These are phyloP conservation scores for Cucumis hystrix DNA, from an alignment of 306 rosid genomes.

Conservation along the genomic window DNA sequence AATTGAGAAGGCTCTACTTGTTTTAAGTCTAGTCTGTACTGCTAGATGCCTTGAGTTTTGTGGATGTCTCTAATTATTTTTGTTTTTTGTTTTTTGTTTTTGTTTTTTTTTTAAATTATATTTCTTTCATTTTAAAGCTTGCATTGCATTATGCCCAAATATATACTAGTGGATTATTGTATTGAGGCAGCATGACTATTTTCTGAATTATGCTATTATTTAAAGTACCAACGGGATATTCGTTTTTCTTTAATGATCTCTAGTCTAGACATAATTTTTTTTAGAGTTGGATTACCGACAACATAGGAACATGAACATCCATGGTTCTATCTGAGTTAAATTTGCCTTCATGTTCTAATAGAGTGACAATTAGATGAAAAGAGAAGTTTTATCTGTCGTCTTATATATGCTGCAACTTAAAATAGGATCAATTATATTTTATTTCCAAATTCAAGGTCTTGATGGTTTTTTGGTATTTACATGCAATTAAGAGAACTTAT, in stretches of 20 bases:
- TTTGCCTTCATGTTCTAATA: not conserved
- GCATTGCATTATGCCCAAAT: not conserved
- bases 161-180: not conserved
- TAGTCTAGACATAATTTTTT: not conserved
- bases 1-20: not conserved
- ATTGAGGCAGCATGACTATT: not conserved
- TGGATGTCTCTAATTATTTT: not conserved
- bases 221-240: not conserved
- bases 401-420: not conserved
- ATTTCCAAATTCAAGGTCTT: not conserved
- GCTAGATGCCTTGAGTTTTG: not conserved
- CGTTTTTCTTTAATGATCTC: not conserved
- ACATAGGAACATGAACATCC: not conserved
- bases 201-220: not conserved
- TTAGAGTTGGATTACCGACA: not conserved
- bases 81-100: too few relatives aligned
- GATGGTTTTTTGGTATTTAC: not conserved
- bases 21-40: not conserved
- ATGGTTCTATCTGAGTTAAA: slow-evolving; percentile 1
- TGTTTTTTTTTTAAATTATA: not conserved
- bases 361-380: not conserved
- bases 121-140: not conserved
- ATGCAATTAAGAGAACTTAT: not conserved
- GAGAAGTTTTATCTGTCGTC: not conserved
- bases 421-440: not conserved